Percentiles rank a stretch among this genome's conserved stretches.
Conservation (phyloP, 352 stramenopile genomes). For the Globisporangium echinulatum region DNA sequence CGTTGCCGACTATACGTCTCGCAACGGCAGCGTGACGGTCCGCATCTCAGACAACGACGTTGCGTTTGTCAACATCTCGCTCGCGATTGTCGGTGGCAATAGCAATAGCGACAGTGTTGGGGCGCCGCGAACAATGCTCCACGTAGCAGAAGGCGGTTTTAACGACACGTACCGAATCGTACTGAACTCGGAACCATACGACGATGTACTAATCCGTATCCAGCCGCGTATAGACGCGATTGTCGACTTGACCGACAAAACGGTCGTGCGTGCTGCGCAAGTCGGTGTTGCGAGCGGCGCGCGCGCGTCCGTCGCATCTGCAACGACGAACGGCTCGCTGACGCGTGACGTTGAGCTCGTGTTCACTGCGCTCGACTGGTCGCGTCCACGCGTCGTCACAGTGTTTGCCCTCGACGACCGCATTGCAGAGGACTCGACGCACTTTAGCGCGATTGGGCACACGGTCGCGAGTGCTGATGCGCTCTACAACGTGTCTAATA, state of each 20-base stretch:
- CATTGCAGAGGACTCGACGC: slow-evolving; percentile 49
- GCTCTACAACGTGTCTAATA: slow-evolving; percentile 61
- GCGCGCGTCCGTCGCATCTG: slow-evolving; percentile 8
- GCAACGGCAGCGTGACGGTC: slow-evolving; percentile 23
- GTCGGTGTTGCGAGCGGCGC: slow-evolving; percentile 19
- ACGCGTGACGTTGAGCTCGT: slow-evolving; percentile 31
- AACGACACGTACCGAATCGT: slow-evolving; percentile 67
- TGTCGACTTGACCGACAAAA: slow-evolving; percentile 24
- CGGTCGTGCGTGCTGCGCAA: slow-evolving; percentile 21
- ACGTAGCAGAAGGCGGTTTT: slow-evolving; percentile 70
- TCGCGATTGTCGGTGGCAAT: slow-evolving; percentile 7
- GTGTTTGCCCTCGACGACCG: slow-evolving; percentile 60
- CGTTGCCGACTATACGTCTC: slow-evolving; percentile 21
- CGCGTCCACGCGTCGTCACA: slow-evolving; percentile 23
- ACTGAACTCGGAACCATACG: slow-evolving; percentile 56
- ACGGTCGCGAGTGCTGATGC: slow-evolving; percentile 33
- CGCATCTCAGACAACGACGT: slow-evolving; percentile 61
- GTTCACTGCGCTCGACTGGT: slow-evolving; percentile 68
- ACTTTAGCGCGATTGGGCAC: slow-evolving; percentile 49
- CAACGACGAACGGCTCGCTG: background rate
- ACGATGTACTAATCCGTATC: slow-evolving; percentile 45
- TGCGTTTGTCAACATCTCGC: slow-evolving; percentile 55
- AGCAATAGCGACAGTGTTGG: background rate
- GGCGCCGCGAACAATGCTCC: slow-evolving; percentile 22
- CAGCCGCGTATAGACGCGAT: slow-evolving; percentile 36